phyloP scores from a whole-genome alignment of 2,329 filamentous ascomycete species.

The Trichophyton schoenleinii region DNA sequence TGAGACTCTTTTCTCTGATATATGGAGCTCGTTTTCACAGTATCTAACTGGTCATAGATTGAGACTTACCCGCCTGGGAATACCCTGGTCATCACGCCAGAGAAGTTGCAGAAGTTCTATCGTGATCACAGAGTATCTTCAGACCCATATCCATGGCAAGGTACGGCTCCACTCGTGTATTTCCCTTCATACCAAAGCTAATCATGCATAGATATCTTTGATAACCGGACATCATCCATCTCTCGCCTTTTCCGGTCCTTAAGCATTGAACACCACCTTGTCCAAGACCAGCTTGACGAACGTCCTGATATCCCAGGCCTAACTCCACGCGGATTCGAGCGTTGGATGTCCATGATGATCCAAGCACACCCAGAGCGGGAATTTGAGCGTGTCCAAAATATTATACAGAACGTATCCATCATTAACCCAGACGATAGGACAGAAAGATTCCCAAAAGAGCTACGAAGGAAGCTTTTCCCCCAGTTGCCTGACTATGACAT shows the following conservation, averaged over 20 bases:
- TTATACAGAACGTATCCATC: slow-evolving; percentile 60
- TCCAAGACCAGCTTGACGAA: slow-evolving; percentile 42
- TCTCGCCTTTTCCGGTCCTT: slow-evolving; percentile 46
- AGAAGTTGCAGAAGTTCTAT: slow-evolving; percentile 66
- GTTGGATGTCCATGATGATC: slow-evolving; percentile 61
- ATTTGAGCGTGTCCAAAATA: slow-evolving; percentile 54
- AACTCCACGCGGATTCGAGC: slow-evolving; percentile 54
- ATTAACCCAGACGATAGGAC: slow-evolving; percentile 51
- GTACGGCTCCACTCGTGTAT: slow-evolving; percentile 33
- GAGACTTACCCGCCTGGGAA: slow-evolving; percentile 55
- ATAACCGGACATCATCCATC: slow-evolving; percentile 41
- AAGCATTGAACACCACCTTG: slow-evolving; percentile 50
- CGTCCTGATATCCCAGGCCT: slow-evolving; percentile 51
- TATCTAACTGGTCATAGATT: slow-evolving; percentile 37
- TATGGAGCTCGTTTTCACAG: not conserved
- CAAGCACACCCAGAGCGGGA: slow-evolving; percentile 66
- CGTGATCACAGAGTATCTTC: slow-evolving; percentile 48
- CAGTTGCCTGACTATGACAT: slow-evolving; percentile 43
- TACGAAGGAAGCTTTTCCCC: slow-evolving; percentile 63
- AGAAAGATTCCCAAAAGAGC: slow-evolving; percentile 65
- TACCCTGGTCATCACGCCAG: slow-evolving; percentile 59
- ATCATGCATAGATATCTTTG: slow-evolving; percentile 40
- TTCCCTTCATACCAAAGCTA: slow-evolving; percentile 7
- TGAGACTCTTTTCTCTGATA: slow-evolving; percentile 17
- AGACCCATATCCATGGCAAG: slow-evolving; percentile 57